Conservation (phyloP, 2,329 filamentous ascomycete species). For the Elsinoe perseae region DNA sequence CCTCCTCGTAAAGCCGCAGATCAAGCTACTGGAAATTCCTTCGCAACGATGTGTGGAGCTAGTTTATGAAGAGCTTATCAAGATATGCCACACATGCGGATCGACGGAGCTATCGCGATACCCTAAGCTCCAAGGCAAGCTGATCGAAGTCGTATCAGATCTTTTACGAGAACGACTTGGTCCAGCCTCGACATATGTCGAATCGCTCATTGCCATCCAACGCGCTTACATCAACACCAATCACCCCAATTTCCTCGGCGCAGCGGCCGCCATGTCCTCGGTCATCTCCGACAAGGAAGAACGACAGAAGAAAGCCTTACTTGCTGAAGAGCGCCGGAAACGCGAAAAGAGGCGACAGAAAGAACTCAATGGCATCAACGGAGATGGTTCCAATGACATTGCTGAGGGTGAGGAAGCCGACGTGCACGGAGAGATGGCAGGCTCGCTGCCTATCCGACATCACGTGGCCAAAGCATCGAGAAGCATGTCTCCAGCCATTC, state of each 20-base stretch:
- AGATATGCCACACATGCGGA: slow-evolving; percentile 97
- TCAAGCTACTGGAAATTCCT: slow-evolving; percentile 89
- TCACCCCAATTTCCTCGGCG: slow-evolving; percentile 95
- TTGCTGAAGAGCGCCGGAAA: slow-evolving; percentile 74
- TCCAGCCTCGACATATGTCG: slow-evolving; percentile 82
- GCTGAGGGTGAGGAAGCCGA: slow-evolving; percentile 47
- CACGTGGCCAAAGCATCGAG: slow-evolving; percentile 55
- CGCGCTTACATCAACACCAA: slow-evolving; percentile 99
- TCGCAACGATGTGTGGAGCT: slow-evolving; percentile 95
- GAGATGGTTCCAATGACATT: slow-evolving; percentile 58
- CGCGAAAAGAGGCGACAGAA: slow-evolving; percentile 76
- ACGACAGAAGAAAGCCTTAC: slow-evolving; percentile 70
- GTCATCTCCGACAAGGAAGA: slow-evolving; percentile 94
- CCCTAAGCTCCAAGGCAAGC: slow-evolving; percentile 85
- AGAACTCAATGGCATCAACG: slow-evolving; percentile 71
- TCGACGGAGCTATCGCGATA: slow-evolving; percentile 89
- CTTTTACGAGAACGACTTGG: slow-evolving; percentile 86
- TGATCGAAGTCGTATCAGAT: slow-evolving; percentile 97
- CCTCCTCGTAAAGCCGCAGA: slow-evolving; percentile 93
- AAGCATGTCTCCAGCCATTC: slow-evolving; percentile 75
- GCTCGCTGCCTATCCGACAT: slow-evolving; percentile 52
- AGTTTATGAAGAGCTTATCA: slow-evolving; percentile 97
- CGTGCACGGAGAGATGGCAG: slow-evolving; percentile 46
- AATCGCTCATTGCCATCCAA: slow-evolving; percentile 94
- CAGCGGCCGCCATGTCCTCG: slow-evolving; percentile 93